Conservation (phyloP, 2,329 filamentous ascomycete genomes). For the Acrodontium crateriforme region DNA sequence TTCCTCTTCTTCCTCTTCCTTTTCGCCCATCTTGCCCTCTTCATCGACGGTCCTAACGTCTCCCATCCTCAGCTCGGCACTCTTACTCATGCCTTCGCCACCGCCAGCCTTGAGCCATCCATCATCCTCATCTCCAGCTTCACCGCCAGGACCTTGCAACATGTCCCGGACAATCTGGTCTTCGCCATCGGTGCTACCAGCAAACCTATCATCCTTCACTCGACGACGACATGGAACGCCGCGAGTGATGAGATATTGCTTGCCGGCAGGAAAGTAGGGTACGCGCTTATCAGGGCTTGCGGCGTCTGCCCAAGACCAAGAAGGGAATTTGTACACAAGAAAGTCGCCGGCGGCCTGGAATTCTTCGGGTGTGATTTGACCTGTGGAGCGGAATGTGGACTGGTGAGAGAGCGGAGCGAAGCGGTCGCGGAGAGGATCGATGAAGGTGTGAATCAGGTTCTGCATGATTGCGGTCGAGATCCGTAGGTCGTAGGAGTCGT, state of each 20-base stretch:
- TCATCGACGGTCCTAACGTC: conserved; percentile 86
- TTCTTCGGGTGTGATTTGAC: conserved; percentile 94
- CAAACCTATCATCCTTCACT: conserved; percentile 76
- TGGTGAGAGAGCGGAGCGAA: conserved; percentile 80
- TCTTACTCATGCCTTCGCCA: conserved; percentile 38
- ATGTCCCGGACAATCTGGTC: conserved; percentile 76
- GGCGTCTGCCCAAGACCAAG: conserved; percentile 92
- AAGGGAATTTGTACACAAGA: conserved; percentile 96
- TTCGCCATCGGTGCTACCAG: conserved; percentile 72
- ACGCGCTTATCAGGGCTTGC: conserved; percentile 68
- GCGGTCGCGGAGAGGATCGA: conserved; percentile 82
- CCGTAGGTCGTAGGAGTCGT: background rate
- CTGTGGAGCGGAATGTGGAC: conserved; percentile 85
- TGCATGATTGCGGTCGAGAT: conserved; percentile 50
- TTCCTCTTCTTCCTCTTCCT: conserved; percentile 60
- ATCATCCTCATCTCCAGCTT: conserved; percentile 51
- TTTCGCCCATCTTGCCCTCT: conserved; percentile 69
- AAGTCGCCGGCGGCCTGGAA: conserved; percentile 94
- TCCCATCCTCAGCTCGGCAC: conserved; percentile 53
- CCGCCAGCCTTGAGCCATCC: conserved; percentile 82
- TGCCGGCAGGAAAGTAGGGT: conserved; percentile 67
- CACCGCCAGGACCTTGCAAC: conserved; percentile 38
- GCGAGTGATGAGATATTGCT: conserved; percentile 90
- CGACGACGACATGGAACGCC: conserved; percentile 88
- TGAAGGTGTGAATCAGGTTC: conserved; percentile 69